Conservation (phyloP, 306 rosid species). For the Sindora glabra region DNA sequence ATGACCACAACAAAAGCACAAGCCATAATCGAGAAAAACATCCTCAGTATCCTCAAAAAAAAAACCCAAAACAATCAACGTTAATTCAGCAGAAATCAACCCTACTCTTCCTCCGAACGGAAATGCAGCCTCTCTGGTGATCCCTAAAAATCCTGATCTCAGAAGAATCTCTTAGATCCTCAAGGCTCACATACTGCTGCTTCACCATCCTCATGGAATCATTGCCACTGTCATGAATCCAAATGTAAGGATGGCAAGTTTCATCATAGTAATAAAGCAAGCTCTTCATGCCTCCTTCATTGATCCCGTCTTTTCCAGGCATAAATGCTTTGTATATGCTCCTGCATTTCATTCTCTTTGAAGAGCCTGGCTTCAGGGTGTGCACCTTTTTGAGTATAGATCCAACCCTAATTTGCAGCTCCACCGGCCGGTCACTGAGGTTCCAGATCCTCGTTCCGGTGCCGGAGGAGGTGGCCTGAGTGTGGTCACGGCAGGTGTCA, state of each 20-base stretch:
- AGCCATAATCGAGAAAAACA: neutral
- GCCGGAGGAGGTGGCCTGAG: slow-evolving; percentile 59
- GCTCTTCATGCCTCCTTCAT: slow-evolving; percentile 51
- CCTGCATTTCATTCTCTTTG: slow-evolving; percentile 74
- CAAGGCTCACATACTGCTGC: slow-evolving; percentile 88
- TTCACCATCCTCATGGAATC: slow-evolving; percentile 78
- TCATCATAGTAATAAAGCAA: slow-evolving; percentile 80
- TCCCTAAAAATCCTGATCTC: slow-evolving; percentile 89
- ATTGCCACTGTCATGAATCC: slow-evolving; percentile 74
- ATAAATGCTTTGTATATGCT: slow-evolving; percentile 78
- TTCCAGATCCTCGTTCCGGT: slow-evolving; percentile 89
- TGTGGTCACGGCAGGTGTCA: slow-evolving; percentile 65
- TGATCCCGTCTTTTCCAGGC: slow-evolving; percentile 40
- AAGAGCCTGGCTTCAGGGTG: slow-evolving; percentile 74
- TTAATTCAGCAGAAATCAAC: slow-evolving; percentile 66
- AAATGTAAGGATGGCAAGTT: slow-evolving; percentile 81
- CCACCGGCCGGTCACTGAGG: slow-evolving; percentile 74
- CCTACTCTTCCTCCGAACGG: slow-evolving; percentile 72
- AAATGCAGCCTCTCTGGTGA: slow-evolving; percentile 75
- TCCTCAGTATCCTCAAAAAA: too few species aligned
- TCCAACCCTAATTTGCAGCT: slow-evolving; percentile 92
- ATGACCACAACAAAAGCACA: neutral
- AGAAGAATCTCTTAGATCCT: slow-evolving; percentile 66
- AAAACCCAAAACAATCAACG: too few species aligned
- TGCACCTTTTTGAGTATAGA: slow-evolving; percentile 73